A percentile compares a stretch with the other conserved stretches of the same genome.
These are phyloP conservation scores for Lactifluus echinatus DNA, from an alignment of 768 basidiomycete species.

Conservation along the genomic window DNA sequence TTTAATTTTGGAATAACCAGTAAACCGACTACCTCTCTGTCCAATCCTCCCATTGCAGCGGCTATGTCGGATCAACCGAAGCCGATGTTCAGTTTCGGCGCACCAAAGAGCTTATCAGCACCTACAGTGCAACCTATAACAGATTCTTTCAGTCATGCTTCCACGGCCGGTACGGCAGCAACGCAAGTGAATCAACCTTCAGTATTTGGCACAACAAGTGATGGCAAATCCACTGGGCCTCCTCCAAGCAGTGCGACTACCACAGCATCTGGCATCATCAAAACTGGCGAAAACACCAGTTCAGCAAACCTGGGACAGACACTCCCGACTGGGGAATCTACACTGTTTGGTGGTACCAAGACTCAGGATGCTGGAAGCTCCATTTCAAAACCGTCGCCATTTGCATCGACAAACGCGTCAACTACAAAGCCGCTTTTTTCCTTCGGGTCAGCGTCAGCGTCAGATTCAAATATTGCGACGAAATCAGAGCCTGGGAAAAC, in stretches of 20 bases:
- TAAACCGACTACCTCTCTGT: conserved; percentile 5
- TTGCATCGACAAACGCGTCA: background rate
- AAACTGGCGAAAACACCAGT: background rate
- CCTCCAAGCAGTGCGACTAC: background rate
- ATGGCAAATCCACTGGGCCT: background rate
- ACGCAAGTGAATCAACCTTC: background rate
- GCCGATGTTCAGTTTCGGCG: conserved; percentile 2
- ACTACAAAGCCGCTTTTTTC: conserved; percentile 1
- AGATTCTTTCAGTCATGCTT: conserved; percentile 10
- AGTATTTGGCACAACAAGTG: background rate
- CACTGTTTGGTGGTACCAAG: conserved; percentile 1
- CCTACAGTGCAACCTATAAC: background rate
- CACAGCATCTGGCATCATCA: background rate
- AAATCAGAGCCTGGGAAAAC: conserved; percentile 2
- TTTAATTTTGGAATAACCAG: conserved; percentile 21
- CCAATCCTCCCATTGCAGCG: conserved; percentile 7
- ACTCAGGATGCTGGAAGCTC: background rate
- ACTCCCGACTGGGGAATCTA: background rate
- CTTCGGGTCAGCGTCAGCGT: background rate
- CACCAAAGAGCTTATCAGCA: background rate
- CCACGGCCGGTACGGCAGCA: background rate
- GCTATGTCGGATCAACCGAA: conserved; percentile 5
- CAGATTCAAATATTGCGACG: background rate
- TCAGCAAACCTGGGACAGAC: conserved; percentile 1
- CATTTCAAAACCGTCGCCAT: background rate